Base-by-base conservation (phyloP, 2,329 filamentous ascomycete species). In the Apiospora marii region DNA sequence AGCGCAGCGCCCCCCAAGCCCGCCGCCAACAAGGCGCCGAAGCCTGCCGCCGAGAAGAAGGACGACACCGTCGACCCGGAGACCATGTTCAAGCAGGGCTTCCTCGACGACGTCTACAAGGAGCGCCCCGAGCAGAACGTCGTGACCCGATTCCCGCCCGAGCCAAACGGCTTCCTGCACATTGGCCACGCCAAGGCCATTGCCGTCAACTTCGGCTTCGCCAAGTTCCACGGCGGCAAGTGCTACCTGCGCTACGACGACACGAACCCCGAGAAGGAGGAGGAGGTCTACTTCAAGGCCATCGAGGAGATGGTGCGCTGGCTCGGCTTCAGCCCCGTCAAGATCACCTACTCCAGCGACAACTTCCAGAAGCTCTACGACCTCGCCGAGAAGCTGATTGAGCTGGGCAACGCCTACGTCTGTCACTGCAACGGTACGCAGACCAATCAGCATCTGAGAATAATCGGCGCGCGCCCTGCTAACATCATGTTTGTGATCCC, bases 171-270 rank as follows among this genome's bases (percentile, higher is more conserved):
- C 71, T 98, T 93, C 81, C 89, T 98, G 13, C 95, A 98, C 80
- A 93, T 98, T 77, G 96, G 96, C 27, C 96, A 98, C 81, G 93
- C 93, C 76, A 98, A 98, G 85, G 96, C 96, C 30, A 98, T 98
- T 81, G 93, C 94, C 0, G 91, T 98, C 82, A 98, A 98, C 84
- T 98, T 98, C 84, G 96, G 96, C 8, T 98, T 98, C 81, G 96
- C 96, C 19, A 91, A 90, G 79, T 91, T 92, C 79, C 93, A 97
- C 80, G 93, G 92, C 48, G 96, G 96, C 73, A 86, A 92, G 74
- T 93, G 91, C 82, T 92, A 92, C 79, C 83, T 95, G 74, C 89
- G 96, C 78, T 98, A 94, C 82, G 96, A 98, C 81, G 96, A 98
- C 79, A 98, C 96, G 19, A 98, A 98, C 81, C 96, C 96, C 1